These are phyloP conservation scores for Schwanniomyces yamadae DNA, from an alignment of 805 yeast genomes.

Conservation along the genomic window DNA sequence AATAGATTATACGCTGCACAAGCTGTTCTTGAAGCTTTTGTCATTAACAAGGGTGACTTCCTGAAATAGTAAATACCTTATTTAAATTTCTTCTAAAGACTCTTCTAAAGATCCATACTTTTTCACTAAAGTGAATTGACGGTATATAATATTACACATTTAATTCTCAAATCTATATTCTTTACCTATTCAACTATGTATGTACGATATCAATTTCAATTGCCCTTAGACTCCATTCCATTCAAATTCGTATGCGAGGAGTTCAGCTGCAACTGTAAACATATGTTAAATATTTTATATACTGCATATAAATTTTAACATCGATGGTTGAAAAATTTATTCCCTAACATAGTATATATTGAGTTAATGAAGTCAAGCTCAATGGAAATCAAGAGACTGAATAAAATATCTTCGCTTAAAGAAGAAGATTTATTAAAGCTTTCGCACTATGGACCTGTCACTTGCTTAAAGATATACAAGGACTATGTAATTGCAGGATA, in stretches of 20 bases:
- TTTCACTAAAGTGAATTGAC: neutral
- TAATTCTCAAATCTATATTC: no score
- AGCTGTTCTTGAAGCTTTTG: constrained; percentile 88
- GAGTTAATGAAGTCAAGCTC: no score
- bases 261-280: no score
- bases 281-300: no score
- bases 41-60: constrained; percentile 47
- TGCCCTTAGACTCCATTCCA: no score
- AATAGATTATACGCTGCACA: constrained; percentile 95
- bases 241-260: no score
- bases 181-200: no score
- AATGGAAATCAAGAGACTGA: no score
- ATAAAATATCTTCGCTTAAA: constrained; percentile 12
- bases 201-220: no score
- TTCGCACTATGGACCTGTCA: constrained; percentile 65
- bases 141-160: neutral
- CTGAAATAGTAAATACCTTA: constrained; percentile 2
- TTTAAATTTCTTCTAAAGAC: neutral
- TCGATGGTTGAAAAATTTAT: constrained; percentile 7
- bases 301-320: constrained; percentile 3
- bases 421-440: constrained; percentile 17
- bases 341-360: no score
- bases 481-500: constrained; percentile 55
- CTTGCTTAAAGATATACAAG: constrained; percentile 52
- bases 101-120: neutral